These are phyloP conservation scores for Lophium mytilinum DNA, from an alignment of 495 filamentous ascomycete genomes.

Conservation along the genomic window DNA sequence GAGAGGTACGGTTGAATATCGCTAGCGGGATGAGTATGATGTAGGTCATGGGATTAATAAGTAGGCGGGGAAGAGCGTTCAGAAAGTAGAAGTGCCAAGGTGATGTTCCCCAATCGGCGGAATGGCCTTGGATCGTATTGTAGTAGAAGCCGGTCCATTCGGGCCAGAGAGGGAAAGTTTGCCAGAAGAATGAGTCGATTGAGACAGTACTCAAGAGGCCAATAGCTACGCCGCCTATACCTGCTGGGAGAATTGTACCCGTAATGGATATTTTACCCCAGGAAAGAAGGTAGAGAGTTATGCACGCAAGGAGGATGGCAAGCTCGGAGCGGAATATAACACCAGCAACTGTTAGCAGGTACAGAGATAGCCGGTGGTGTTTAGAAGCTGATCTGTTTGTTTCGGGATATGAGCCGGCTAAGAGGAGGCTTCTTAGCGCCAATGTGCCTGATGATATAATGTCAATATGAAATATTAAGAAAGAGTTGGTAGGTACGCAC, in stretches of 20 bases:
- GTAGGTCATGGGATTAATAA: slow-evolving; percentile 66
- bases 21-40: slow-evolving; percentile 58
- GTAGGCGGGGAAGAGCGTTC: slow-evolving; percentile 70
- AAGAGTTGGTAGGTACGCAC: slow-evolving; percentile 36
- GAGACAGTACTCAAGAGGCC: slow-evolving; percentile 59
- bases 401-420: slow-evolving; percentile 34
- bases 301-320: slow-evolving; percentile 63
- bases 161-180: slow-evolving; percentile 70
- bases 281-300: slow-evolving; percentile 50
- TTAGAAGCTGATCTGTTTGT: slow-evolving; percentile 16
- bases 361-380: slow-evolving; percentile 49
- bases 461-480: not conserved
- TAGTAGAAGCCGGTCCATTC: slow-evolving; percentile 84
- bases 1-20: slow-evolving; percentile 45
- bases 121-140: slow-evolving; percentile 73
- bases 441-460: slow-evolving; percentile 45
- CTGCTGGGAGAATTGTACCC: slow-evolving; percentile 54
- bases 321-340: slow-evolving; percentile 86
- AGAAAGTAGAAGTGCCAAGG: slow-evolving; percentile 80
- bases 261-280: slow-evolving; percentile 46
- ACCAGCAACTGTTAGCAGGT: slow-evolving; percentile 70
- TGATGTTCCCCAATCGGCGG: slow-evolving; percentile 78
- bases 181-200: slow-evolving; percentile 92
- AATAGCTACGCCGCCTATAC: slow-evolving; percentile 52
- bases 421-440: slow-evolving; percentile 64